Conservation (phyloP, 2,329 filamentous ascomycete genomes). For the Xylaria sp. region DNA sequence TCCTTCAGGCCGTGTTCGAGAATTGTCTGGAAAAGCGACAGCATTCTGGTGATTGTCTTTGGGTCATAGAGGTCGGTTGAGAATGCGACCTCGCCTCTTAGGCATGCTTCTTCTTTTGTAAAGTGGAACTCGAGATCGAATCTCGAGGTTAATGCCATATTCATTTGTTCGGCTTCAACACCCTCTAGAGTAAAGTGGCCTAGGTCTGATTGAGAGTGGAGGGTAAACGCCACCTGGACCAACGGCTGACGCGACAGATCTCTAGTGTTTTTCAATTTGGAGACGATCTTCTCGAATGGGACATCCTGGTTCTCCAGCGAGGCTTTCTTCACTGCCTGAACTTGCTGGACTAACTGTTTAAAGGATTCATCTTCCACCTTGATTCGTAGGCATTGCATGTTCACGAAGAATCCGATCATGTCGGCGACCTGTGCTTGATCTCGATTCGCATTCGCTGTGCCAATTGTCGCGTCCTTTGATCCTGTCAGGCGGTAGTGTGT, state of each 20-base stretch:
- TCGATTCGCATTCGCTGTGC: constrained; percentile 8
- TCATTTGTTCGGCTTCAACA: background rate
- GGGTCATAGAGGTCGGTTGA: background rate
- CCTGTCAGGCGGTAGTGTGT: constrained; percentile 17
- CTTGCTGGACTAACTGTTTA: constrained; percentile 3
- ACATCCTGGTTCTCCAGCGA: constrained; percentile 8
- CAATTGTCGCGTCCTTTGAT: constrained; percentile 8
- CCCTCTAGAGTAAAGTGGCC: background rate
- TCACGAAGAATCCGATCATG: constrained; percentile 7
- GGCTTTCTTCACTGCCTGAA: background rate
- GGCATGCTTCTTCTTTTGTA: background rate
- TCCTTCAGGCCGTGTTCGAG: background rate
- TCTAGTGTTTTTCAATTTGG: background rate
- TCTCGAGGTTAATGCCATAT: background rate
- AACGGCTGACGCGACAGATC: constrained; percentile 1
- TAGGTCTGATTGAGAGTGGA: constrained; percentile 3
- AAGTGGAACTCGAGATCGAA: constrained; percentile 13
- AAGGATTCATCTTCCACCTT: constrained; percentile 10
- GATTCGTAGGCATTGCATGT: constrained; percentile 11
- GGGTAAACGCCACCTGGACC: background rate
- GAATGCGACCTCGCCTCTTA: background rate
- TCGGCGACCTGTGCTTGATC: background rate
- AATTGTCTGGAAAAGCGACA: background rate
- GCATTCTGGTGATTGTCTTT: background rate
- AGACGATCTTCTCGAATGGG: constrained; percentile 8